phyloP scores from a whole-genome alignment of 257 asterid genomes.

The Solanum bulbocastanum region DNA sequence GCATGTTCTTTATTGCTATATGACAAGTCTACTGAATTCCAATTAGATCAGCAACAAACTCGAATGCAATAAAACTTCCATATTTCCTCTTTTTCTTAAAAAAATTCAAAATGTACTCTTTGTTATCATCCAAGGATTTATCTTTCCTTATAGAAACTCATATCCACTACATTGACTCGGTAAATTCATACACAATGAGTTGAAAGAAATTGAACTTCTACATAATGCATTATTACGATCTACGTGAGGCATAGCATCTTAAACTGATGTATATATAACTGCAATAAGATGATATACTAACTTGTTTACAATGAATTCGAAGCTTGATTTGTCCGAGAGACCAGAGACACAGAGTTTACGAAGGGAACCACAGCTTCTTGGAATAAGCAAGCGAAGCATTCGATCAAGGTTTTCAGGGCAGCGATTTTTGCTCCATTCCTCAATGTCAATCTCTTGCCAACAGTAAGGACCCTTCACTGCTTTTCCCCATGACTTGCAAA shows the following conservation, averaged over 20 bases:
- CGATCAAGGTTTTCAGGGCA: constrained; percentile 10
- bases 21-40: neutral
- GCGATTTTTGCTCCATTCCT: constrained; percentile 26
- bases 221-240: neutral
- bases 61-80: neutral
- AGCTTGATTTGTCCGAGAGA: constrained; percentile 12
- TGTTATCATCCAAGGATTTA: neutral
- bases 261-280: neutral
- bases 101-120: neutral
- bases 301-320: constrained; percentile 23
- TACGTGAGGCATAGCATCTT: neutral
- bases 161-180: neutral
- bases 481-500: constrained; percentile 30
- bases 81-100: neutral
- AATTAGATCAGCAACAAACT: neutral
- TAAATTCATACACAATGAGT: neutral
- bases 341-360: constrained; percentile 21
- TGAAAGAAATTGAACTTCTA: neutral
- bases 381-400: constrained; percentile 22
- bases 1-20: neutral
- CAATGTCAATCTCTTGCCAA: constrained; percentile 42
- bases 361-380: constrained; percentile 18
- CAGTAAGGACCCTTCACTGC: constrained; percentile 31
- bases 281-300: constrained; percentile 4
- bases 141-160: neutral